Evolutionary conservation across 2,329 filamentous ascomycete genomes (phyloP), one percentile per base, ranked within the genome.

Genomic region (Calonectria fujianensis): DNA sequence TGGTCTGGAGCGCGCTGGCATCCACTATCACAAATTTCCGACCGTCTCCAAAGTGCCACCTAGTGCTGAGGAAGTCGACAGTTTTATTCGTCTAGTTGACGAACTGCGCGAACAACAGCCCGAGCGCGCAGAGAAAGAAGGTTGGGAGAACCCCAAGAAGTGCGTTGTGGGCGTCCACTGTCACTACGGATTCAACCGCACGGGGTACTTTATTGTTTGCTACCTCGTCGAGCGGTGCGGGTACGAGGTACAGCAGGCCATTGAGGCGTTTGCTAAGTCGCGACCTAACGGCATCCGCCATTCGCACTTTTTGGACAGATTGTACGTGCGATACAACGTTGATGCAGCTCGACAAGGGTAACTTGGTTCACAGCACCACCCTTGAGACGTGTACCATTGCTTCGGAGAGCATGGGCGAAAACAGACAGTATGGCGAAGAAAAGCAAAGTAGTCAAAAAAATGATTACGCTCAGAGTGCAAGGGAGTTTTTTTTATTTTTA

Each of bases 121-220:
- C 2, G 80, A 83, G 72, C 82, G 82, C 45, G 80, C 82, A 10
- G 67, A 45, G 3, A 86, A 84, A 72, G 87, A 85, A 27, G 85
- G 87, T 3, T 87, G 84, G 78, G 83, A 85, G 8, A 80, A 86
- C 1, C 85, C 87, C 0, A 80, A 80, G 10, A 74, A 82, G 52
- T 82, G 80, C n/a, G 86, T 93, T 63, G 91, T 98, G 67, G 96
- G 94, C 3, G 95, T 98, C 0, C 96, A 98, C 83, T 98, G 96
- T 81, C 96, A 98, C 82, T 98, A 98, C 80, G 96, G 96, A 0
- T 98, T 97, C 86, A 98, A 98, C 83, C 91, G 96, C 29, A 98
- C 96, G 0, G 96, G 96, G 0, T 98, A 96, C 83, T 94, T 98
- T 82, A 92, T 98, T 66, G 94, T 95, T 39, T 95, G 93, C 81